Percentiles rank a stretch among this genome's conserved stretches.
Evolutionary conservation across 129 eudicot species (phyloP).

Genomic region (Arctium minus): DNA sequence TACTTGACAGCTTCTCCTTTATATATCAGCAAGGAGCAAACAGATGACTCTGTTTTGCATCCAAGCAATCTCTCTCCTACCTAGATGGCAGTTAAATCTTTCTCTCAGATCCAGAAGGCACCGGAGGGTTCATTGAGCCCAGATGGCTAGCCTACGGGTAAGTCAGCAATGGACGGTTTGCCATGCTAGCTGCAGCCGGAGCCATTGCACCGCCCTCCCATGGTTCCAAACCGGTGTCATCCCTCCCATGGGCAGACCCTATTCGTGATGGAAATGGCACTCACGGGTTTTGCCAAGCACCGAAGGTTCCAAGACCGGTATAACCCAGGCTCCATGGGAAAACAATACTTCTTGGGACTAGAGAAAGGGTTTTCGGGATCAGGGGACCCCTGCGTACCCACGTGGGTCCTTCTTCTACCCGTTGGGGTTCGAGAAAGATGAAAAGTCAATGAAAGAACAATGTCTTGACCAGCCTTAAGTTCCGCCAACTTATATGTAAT

Average conservation of each 20-base stretch:
- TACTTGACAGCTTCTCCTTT: neutral
- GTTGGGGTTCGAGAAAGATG: constrained; percentile 87
- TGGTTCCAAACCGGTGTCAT: constrained; percentile 98
- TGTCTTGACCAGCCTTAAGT: constrained; percentile 15
- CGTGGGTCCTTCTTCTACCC: constrained; percentile 97
- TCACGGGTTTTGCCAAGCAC: constrained; percentile 96
- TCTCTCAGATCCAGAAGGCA: constrained; percentile 87
- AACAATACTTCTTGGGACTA: constrained; percentile 86
- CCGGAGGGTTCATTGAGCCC: constrained; percentile 95
- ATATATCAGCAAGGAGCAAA: constrained; percentile 65
- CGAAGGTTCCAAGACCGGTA: constrained; percentile 88
- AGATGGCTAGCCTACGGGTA: constrained; percentile 95
- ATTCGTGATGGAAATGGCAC: constrained; percentile 87
- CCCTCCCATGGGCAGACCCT: constrained; percentile 96
- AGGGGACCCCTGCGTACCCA: constrained; percentile 88
- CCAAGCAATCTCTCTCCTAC: constrained; percentile 76
- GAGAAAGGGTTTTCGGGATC: constrained; percentile 84
- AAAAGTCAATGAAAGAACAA: constrained; percentile 81
- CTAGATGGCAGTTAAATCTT: constrained; percentile 64
- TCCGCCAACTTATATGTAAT: constrained; percentile 13
- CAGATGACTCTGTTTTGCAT: constrained; percentile 68
- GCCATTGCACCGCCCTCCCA: constrained; percentile 97
- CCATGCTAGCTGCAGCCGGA: constrained; percentile 86
- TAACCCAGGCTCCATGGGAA: constrained; percentile 97
- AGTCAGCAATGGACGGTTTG: constrained; percentile 73